A percentile compares a stretch with the other conserved stretches of the same genome.
Evolutionary conservation across 2,329 filamentous ascomycete species (phyloP).

Genomic region (Phoma sp.): DNA sequence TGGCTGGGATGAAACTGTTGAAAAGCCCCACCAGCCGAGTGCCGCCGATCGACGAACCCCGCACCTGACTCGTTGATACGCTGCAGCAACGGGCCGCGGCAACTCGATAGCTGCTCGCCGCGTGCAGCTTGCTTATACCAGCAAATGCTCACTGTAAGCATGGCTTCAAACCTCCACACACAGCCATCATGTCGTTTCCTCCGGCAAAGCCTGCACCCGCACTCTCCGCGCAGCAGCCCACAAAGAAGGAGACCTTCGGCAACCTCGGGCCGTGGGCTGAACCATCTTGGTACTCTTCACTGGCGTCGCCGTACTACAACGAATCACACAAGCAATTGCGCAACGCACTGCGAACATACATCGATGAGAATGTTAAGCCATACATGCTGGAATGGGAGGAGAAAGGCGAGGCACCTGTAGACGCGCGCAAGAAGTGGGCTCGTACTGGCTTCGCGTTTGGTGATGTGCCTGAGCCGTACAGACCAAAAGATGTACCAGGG

Average conservation of each 20-base stretch:
- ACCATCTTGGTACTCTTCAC: conserved; percentile 56
- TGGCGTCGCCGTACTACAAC: conserved; percentile 69
- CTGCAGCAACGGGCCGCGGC: conserved; percentile 18
- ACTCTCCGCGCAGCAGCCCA: conserved; percentile 27
- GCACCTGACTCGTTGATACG: conserved; percentile 12
- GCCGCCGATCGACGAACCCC: conserved; percentile 13
- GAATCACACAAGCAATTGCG: conserved; percentile 67
- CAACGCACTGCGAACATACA: conserved; percentile 63
- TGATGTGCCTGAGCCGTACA: conserved; percentile 54
- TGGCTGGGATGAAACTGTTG: conserved; percentile 10
- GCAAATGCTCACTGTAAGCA: neutral
- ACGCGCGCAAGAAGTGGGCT: conserved; percentile 51
- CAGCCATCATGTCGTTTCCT: conserved; percentile 18
- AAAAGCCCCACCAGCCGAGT: conserved; percentile 5
- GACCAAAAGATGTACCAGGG: conserved; percentile 49
- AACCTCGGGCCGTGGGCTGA: conserved; percentile 55
- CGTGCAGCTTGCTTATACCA: conserved; percentile 3
- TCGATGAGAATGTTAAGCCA: conserved; percentile 66
- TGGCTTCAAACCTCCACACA: neutral
- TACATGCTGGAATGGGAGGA: conserved; percentile 70
- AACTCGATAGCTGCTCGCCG: conserved; percentile 3
- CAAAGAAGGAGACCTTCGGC: conserved; percentile 42
- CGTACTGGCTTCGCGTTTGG: conserved; percentile 53
- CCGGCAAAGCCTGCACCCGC: conserved; percentile 18
- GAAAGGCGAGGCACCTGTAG: conserved; percentile 56